Conservation (phyloP, 805 yeast genomes). For the Cyberlindnera lachancei region DNA sequence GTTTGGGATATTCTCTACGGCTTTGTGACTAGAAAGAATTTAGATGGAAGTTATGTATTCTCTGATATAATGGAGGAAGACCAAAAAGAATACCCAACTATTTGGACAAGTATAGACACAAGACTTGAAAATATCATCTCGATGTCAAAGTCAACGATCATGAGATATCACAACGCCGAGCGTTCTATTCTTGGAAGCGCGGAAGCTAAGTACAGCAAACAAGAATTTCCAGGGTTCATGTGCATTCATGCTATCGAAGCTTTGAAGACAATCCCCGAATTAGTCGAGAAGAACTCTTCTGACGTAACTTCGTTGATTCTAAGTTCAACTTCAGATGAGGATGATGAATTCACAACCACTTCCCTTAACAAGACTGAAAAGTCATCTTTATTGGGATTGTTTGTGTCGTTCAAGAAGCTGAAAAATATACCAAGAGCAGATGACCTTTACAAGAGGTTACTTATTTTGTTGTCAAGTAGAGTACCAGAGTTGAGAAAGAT, state of each 20-base stretch:
- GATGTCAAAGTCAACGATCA: constrained; percentile 5
- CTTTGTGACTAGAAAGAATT: constrained; percentile 22
- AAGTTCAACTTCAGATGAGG: constrained; percentile 16
- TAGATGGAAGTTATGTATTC: constrained; percentile 2
- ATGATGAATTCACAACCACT: constrained; percentile 1
- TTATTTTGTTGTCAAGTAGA: constrained; percentile 54
- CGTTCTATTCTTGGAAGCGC: constrained; percentile 7
- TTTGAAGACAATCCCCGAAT: constrained; percentile 47
- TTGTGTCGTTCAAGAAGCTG: constrained; percentile 59
- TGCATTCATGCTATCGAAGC: constrained; percentile 53
- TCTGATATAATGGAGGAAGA: constrained; percentile 10
- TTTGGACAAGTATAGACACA: constrained; percentile 15
- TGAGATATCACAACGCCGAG: constrained; percentile 6
- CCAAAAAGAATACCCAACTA: constrained; percentile 4
- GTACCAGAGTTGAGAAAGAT: constrained; percentile 56
- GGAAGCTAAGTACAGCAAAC: constrained; percentile 8
- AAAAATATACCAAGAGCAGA: constrained; percentile 44
- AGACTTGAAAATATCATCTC: constrained; percentile 12
- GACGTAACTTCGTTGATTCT: constrained; percentile 53
- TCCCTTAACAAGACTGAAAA: constrained; percentile 38
- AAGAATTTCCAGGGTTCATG: constrained; percentile 11
- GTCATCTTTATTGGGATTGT: constrained; percentile 49
- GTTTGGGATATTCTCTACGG: constrained; percentile 50
- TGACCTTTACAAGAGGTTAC: constrained; percentile 44
- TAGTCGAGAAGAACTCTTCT: constrained; percentile 60